phyloP scores from a whole-genome alignment of 2,329 filamentous ascomycete genomes.

The Sarocladiaceae sp. region DNA sequence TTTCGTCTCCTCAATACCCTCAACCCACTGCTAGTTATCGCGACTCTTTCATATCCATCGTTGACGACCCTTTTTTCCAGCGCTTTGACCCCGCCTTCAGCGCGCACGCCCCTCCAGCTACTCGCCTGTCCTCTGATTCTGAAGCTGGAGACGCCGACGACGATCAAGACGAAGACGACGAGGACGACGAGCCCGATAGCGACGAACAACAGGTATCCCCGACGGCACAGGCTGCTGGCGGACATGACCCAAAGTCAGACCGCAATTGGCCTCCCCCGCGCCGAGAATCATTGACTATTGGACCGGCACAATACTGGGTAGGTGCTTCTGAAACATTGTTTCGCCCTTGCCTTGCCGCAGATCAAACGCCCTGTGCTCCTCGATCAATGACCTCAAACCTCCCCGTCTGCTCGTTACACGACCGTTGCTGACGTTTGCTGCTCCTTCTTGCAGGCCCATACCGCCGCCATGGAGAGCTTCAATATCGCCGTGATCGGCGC shows the following conservation, averaged over 20 bases:
- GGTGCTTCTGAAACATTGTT: constrained; percentile 15
- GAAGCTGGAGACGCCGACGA: constrained; percentile 10
- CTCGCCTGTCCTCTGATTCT: constrained; percentile 16
- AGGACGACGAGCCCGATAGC: constrained; percentile 17
- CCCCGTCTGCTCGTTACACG: background rate
- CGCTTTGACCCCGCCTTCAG: constrained; percentile 33
- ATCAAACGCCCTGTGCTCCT: constrained; percentile 11
- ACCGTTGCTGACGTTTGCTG: background rate
- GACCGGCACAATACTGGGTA: constrained; percentile 33
- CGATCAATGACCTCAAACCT: constrained; percentile 17
- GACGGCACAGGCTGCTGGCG: constrained; percentile 22
- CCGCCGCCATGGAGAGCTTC: constrained; percentile 50
- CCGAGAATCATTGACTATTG: constrained; percentile 44
- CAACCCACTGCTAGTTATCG: constrained; percentile 27
- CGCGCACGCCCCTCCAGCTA: constrained; percentile 16
- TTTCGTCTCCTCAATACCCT: constrained; percentile 18
- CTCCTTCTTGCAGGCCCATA: constrained; percentile 20
- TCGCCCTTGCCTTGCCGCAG: constrained; percentile 1
- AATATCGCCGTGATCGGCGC: constrained; percentile 65
- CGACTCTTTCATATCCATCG: constrained; percentile 48
- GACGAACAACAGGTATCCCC: constrained; percentile 20
- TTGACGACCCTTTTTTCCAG: constrained; percentile 53
- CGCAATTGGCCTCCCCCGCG: constrained; percentile 40
- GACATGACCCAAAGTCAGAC: constrained; percentile 34
- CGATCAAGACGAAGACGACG: constrained; percentile 15